These are phyloP conservation scores for Eleusine coracana DNA, from an alignment of 176 grass and related monocot species.

Conservation along the genomic window DNA sequence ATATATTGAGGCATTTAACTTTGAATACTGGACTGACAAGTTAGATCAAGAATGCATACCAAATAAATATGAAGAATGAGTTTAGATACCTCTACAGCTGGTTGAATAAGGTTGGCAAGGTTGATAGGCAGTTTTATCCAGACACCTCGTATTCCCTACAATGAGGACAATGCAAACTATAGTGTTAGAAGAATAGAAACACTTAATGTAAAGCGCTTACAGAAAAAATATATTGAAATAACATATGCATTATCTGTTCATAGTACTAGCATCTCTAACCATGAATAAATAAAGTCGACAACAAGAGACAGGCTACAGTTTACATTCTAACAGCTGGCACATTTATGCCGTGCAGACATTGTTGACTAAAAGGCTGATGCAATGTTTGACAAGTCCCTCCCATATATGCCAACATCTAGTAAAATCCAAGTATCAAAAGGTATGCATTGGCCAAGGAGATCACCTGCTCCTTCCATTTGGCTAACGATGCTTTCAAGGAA, in stretches of 20 bases:
- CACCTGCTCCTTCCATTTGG: slow-evolving; percentile 79
- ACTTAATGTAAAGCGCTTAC: slow-evolving; percentile 4
- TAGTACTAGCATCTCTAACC: background rate
- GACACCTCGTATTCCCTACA: slow-evolving; percentile 86
- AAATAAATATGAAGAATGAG: slow-evolving; percentile 15
- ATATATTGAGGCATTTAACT: background rate
- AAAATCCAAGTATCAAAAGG: background rate
- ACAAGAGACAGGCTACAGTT: background rate
- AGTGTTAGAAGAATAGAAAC: slow-evolving; percentile 1
- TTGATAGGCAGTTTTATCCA: slow-evolving; percentile 91
- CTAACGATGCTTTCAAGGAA: slow-evolving; percentile 68
- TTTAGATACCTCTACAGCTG: slow-evolving; percentile 83
- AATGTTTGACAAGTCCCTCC: background rate
- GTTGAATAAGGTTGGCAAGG: slow-evolving; percentile 84
- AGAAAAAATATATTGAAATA: slow-evolving; percentile 5
- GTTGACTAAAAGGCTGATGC: background rate
- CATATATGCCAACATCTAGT: background rate
- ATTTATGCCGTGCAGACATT: background rate
- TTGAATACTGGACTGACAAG: background rate
- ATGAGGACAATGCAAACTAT: slow-evolving; percentile 7
- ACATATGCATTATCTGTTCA: background rate
- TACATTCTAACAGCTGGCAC: background rate
- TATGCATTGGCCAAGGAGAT: background rate
- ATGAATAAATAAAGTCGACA: background rate
- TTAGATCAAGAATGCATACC: slow-evolving; percentile 10